A percentile compares a stretch with the other conserved stretches of the same genome.
These are phyloP conservation scores for Austroboletus festivus DNA, from an alignment of 768 basidiomycete species.

Conservation along the genomic window DNA sequence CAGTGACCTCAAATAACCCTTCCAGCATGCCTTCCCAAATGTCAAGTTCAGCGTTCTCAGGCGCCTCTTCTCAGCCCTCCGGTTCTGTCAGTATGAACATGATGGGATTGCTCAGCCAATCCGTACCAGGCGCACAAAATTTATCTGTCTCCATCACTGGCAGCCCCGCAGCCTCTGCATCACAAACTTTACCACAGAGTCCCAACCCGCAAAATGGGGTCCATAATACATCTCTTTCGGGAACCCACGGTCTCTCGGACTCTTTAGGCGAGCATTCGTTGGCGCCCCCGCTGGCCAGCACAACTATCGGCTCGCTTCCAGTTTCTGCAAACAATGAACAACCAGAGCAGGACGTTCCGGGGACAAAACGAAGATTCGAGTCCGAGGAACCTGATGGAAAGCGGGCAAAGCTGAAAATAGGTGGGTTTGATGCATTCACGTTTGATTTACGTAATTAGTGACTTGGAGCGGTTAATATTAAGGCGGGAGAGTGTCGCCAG, in stretches of 20 bases:
- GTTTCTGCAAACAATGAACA: slow-evolving; percentile 18
- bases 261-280: slow-evolving; percentile 22
- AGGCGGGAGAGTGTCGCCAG: slow-evolving; percentile 46
- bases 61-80: slow-evolving; percentile 19
- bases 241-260: slow-evolving; percentile 26
- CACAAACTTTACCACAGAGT: slow-evolving; percentile 31
- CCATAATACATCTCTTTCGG: slow-evolving; percentile 21
- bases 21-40: slow-evolving; percentile 18
- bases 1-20: slow-evolving; percentile 12
- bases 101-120: slow-evolving; percentile 27
- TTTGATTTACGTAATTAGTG: slow-evolving; percentile 25
- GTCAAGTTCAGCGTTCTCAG: slow-evolving; percentile 9
- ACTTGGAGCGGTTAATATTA: slow-evolving; percentile 21
- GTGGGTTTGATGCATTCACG: slow-evolving; percentile 40
- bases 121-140: slow-evolving; percentile 19
- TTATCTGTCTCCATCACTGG: slow-evolving; percentile 17
- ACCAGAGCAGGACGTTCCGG: slow-evolving; percentile 60
- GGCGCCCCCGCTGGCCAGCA: slow-evolving; percentile 8
- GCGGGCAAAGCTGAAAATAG: slow-evolving; percentile 69
- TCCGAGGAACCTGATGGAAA: slow-evolving; percentile 65
- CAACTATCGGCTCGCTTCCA: slow-evolving; percentile 12
- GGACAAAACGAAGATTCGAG: slow-evolving; percentile 70
- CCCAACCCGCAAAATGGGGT: slow-evolving; percentile 26
- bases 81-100: slow-evolving; percentile 20
- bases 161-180: slow-evolving; percentile 24